Evolutionary conservation across 768 basidiomycete genomes (phyloP).

Genomic region (Leccinum broughii): DNA sequence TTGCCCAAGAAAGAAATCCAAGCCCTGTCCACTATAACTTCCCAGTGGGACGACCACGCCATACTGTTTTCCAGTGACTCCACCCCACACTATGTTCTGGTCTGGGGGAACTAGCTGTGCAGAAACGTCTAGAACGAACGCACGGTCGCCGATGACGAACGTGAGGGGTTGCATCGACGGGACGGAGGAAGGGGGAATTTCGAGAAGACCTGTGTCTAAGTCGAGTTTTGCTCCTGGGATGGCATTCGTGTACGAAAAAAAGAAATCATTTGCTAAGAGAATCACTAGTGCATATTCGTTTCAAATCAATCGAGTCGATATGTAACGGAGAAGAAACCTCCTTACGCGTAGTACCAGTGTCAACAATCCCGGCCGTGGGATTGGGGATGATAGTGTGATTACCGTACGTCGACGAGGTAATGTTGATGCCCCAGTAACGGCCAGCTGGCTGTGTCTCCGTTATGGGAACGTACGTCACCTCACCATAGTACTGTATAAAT

Average conservation of each 20-base stretch:
- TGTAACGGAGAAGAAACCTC: background rate
- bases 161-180: constrained; percentile 9
- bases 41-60: background rate
- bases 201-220: constrained; percentile 1
- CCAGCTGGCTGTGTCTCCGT: constrained; percentile 28
- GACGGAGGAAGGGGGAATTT: constrained; percentile 16
- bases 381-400: constrained; percentile 12
- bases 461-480: constrained; percentile 25
- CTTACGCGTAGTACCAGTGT: background rate
- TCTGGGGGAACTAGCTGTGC: background rate
- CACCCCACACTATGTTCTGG: background rate
- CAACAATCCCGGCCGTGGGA: background rate
- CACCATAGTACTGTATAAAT: constrained; percentile 21
- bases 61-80: background rate
- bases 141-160: constrained; percentile 4
- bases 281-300: constrained; percentile 2
- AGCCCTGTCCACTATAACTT: background rate
- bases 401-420: constrained; percentile 22
- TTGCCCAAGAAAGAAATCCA: background rate
- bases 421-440: constrained; percentile 32
- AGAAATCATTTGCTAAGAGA: constrained; percentile 16
- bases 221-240: constrained; percentile 16
- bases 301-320: background rate
- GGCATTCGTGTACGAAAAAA: constrained; percentile 6
- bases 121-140: background rate